Percentiles rank a stretch among this genome's conserved stretches.
These are phyloP conservation scores for Sugiyamaella floridensis DNA, from an alignment of 805 yeast species.

Conservation along the genomic window DNA sequence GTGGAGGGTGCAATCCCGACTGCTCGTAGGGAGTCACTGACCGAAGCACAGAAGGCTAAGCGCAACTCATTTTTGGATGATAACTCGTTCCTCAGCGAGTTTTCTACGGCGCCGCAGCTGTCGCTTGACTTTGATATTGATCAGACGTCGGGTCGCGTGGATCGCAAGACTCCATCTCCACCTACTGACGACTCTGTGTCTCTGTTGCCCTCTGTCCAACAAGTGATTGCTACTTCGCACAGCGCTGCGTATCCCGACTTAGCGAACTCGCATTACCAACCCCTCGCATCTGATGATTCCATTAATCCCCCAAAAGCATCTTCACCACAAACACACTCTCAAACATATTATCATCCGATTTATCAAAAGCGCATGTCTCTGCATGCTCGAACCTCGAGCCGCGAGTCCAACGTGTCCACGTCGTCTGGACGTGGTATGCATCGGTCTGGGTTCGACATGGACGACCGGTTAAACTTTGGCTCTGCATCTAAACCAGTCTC, in stretches of 20 bases:
- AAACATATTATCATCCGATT: constrained; percentile 15
- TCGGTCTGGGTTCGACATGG: neutral
- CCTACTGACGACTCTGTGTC: neutral
- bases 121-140: constrained; percentile 12
- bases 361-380: constrained; percentile 16
- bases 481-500: neutral
- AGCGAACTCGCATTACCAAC: neutral
- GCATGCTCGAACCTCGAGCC: constrained; percentile 14
- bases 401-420: constrained; percentile 8
- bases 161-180: constrained; percentile 5
- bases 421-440: neutral
- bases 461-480: neutral
- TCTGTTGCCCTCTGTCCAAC: neutral
- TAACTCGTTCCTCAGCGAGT: neutral
- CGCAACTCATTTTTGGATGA: neutral
- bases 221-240: neutral
- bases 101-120: constrained; percentile 2
- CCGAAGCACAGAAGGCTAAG: neutral
- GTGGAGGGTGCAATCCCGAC: neutral
- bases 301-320: neutral
- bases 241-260: neutral
- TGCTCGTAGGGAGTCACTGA: neutral
- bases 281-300: constrained; percentile 1
- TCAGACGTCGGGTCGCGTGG: constrained; percentile 5
- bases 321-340: neutral